Percentiles rank a stretch among this genome's conserved stretches.
Conservation (phyloP, 208 protist genomes). For the Trypanosoma scelopori region DNA sequence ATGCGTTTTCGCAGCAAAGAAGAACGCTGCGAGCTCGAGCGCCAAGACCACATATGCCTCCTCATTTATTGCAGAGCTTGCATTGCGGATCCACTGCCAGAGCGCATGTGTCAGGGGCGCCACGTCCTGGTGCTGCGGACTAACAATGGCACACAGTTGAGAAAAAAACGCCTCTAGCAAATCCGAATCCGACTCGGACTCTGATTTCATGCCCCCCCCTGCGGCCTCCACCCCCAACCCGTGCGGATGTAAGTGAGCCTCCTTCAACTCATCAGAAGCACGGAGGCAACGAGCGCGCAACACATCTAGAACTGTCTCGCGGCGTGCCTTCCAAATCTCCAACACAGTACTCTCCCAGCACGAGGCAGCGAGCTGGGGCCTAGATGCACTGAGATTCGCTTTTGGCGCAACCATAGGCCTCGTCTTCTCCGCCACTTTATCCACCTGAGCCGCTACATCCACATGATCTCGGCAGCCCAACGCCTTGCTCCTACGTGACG, state of each 20-base stretch:
- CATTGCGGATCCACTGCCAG: slow-evolving; percentile 2
- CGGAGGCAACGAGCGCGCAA: background rate
- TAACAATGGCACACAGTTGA: background rate
- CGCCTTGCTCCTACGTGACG: too few species aligned
- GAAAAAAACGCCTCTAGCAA: background rate
- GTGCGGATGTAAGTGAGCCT: background rate
- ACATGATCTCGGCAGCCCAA: background rate
- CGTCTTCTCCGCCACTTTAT: background rate
- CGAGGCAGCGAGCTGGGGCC: background rate
- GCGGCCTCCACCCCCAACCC: background rate
- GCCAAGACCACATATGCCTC: background rate
- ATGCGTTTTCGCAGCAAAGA: slow-evolving; percentile 7
- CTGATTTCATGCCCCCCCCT: too few species aligned
- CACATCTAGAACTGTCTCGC: slow-evolving; percentile 4
- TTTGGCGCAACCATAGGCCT: background rate
- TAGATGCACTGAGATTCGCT: background rate
- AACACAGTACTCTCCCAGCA: slow-evolving; percentile 16
- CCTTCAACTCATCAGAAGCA: background rate
- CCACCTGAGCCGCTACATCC: background rate
- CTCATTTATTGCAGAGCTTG: background rate
- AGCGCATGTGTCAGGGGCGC: slow-evolving; percentile 2
- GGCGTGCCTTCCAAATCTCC: slow-evolving; percentile 14
- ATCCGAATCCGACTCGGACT: too few species aligned
- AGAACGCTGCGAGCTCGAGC: slow-evolving; percentile 19
- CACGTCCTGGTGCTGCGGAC: background rate